A percentile compares a stretch with the other conserved stretches of the same genome.
phyloP scores from a whole-genome alignment of 2,329 filamentous ascomycete species.

The Colletotrichum scovillei region DNA sequence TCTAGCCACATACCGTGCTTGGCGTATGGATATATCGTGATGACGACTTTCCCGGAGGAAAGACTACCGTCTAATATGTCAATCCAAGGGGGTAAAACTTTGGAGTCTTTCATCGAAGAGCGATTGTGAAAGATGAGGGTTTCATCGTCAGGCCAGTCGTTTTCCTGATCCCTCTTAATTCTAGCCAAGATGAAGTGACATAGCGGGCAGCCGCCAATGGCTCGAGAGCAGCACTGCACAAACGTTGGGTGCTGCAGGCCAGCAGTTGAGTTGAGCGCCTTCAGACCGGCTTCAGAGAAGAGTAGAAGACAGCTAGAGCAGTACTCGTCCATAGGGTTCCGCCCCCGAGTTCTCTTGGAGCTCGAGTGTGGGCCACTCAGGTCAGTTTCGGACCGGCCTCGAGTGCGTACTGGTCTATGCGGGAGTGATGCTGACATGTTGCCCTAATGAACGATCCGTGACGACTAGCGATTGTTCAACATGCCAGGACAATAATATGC shows the following conservation, averaged over 20 bases:
- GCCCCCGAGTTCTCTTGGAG: not conserved
- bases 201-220: not conserved
- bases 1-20: not conserved
- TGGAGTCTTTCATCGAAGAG: not conserved
- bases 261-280: not conserved
- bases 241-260: conserved; percentile 8
- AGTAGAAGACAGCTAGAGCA: conserved; percentile 9
- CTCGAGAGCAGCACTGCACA: not conserved
- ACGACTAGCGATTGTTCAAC: not conserved
- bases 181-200: conserved; percentile 5
- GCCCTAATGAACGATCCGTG: not conserved
- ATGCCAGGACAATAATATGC: not conserved
- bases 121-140: conserved; percentile 10
- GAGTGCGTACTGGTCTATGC: not conserved
- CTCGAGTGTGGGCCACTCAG: not conserved
- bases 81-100: not conserved
- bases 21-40: conserved; percentile 1
- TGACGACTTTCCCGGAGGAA: not conserved
- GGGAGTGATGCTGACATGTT: not conserved
- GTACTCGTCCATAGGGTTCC: not conserved
- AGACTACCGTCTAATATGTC: conserved; percentile 2
- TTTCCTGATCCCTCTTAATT: not conserved
- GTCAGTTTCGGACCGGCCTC: not conserved
- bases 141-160: not conserved
- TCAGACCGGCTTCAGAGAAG: conserved; percentile 6